Conservation (phyloP, 495 filamentous ascomycete genomes). For the Aspergillus carlsbadensis region DNA sequence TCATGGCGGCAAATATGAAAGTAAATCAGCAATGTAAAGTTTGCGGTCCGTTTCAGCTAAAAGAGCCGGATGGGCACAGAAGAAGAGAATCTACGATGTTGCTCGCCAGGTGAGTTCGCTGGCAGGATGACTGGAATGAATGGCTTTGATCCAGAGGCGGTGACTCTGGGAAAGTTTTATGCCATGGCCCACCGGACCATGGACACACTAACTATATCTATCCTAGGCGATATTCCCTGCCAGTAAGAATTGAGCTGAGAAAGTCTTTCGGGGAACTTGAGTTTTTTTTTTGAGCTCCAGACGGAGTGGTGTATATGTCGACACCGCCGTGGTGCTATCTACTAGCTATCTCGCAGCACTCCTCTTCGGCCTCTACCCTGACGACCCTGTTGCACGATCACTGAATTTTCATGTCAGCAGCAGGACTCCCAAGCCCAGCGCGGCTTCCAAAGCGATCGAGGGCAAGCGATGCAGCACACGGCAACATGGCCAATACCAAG, state of each 20-base stretch:
- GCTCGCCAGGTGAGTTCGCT: too few species aligned
- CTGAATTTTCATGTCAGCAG: constrained; percentile 16
- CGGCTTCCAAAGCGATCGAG: constrained; percentile 37
- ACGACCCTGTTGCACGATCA: background rate
- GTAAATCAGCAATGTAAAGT: background rate
- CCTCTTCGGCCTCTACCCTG: background rate
- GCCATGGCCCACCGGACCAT: background rate
- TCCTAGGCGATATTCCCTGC: background rate
- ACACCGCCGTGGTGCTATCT: background rate
- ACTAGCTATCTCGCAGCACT: background rate
- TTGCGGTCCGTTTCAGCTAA: too few species aligned
- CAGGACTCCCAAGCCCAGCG: constrained; percentile 18
- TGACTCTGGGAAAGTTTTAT: constrained; percentile 1
- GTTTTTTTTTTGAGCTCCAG: constrained; percentile 8
- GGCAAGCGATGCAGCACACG: constrained; percentile 30
- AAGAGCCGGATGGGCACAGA: too few species aligned
- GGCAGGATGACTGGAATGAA: too few species aligned
- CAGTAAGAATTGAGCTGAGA: constrained; percentile 19
- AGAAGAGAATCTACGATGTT: too few species aligned
- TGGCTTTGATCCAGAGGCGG: background rate
- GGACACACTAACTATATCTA: constrained; percentile 1
- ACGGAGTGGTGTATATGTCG: background rate
- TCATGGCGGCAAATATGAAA: constrained; percentile 60
- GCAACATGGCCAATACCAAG: constrained; percentile 21
- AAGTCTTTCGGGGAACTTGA: too few species aligned